phyloP scores from a whole-genome alignment of 208 protist species.

The Wallacemonas collosoma region DNA sequence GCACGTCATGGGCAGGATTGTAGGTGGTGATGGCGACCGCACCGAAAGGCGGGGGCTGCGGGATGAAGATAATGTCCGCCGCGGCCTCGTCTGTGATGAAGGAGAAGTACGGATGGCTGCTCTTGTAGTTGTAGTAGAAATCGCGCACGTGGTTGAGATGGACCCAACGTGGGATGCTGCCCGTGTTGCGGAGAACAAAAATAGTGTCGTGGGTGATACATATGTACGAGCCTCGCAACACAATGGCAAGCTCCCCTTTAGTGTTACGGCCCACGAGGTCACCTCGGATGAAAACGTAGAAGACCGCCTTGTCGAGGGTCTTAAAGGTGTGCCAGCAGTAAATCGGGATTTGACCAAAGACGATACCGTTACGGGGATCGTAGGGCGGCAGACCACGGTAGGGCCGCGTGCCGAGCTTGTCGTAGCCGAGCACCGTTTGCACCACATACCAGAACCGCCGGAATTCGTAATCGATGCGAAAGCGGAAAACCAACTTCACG shows the following conservation, averaged over 20 bases:
- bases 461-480: constrained; percentile 66
- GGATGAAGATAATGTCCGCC: constrained; percentile 67
- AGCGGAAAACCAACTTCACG: constrained; percentile 46
- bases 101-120: constrained; percentile 47
- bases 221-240: constrained; percentile 43
- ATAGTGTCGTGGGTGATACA: constrained; percentile 77
- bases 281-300: constrained; percentile 60
- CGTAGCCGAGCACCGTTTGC: constrained; percentile 70
- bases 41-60: constrained; percentile 55
- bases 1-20: constrained; percentile 37
- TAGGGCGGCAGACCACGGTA: constrained; percentile 70
- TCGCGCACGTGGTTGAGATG: constrained; percentile 47
- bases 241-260: constrained; percentile 34
- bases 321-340: constrained; percentile 73
- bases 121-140: constrained; percentile 52
- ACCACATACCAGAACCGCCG: constrained; percentile 60
- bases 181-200: constrained; percentile 54
- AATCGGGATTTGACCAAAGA: constrained; percentile 64
- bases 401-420: constrained; percentile 58
- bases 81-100: constrained; percentile 54
- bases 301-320: constrained; percentile 55
- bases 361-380: constrained; percentile 73
- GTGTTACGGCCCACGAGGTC: constrained; percentile 52
- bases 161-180: constrained; percentile 64
- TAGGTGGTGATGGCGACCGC: constrained; percentile 38